Conservation (phyloP, 352 stramenopile genomes). For the Blastocystis sp. region DNA sequence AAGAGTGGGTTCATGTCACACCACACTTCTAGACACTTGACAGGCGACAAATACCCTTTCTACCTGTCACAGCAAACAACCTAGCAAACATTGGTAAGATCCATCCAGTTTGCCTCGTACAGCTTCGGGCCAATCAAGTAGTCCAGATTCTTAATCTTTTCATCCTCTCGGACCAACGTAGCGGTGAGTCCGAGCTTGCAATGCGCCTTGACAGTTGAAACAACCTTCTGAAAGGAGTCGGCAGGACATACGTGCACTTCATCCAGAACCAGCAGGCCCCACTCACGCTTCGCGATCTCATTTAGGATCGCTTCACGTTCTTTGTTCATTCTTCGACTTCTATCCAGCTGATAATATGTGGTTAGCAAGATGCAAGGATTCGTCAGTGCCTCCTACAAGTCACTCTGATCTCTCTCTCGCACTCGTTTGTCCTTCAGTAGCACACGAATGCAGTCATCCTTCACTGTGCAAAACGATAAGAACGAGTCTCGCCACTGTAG, state of each 20-base stretch:
- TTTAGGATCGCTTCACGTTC: conserved; percentile 89
- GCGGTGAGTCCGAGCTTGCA: conserved; percentile 95
- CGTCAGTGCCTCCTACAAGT: background rate
- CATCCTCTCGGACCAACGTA: conserved; percentile 96
- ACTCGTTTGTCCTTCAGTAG: conserved; percentile 33
- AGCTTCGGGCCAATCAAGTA: conserved; percentile 96
- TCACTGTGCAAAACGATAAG: conserved; percentile 33
- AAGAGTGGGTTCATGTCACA: conserved; percentile 96
- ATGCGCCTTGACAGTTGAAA: conserved; percentile 70
- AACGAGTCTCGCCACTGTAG: conserved; percentile 64
- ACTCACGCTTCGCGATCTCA: conserved; percentile 89
- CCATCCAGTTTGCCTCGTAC: conserved; percentile 98
- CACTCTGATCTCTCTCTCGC: background rate
- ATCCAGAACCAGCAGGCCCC: conserved; percentile 92
- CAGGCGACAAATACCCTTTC: conserved; percentile 86
- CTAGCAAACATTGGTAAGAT: conserved; percentile 77
- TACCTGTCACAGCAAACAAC: background rate
- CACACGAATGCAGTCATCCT: background rate
- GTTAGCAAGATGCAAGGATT: conserved; percentile 80
- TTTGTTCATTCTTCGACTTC: conserved; percentile 80
- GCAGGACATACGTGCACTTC: conserved; percentile 96
- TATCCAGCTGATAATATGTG: conserved; percentile 95
- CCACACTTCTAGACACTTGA: conserved; percentile 96
- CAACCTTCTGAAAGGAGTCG: conserved; percentile 92
- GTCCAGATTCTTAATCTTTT: conserved; percentile 96